These are phyloP conservation scores for Angomonas ambiguus DNA, from an alignment of 208 protist genomes.

Conservation along the genomic window DNA sequence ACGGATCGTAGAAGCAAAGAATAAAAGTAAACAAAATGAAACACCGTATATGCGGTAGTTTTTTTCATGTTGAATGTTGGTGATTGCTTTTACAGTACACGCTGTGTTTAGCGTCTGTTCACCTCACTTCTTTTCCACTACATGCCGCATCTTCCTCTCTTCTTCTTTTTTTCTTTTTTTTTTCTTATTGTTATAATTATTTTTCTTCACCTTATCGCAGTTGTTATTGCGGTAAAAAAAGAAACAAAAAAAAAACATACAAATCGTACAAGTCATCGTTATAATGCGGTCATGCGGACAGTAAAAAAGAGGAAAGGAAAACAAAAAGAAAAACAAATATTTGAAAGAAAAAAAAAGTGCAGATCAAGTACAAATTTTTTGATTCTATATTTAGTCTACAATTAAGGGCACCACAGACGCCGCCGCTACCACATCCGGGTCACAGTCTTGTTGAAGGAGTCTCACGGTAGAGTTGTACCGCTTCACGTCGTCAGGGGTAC, in stretches of 20 bases:
- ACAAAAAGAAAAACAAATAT: neutral
- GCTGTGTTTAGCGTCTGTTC: no score
- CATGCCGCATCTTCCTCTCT: neutral
- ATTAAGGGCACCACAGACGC: neutral
- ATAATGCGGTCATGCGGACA: no score
- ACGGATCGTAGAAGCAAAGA: no score
- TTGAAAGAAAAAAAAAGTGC: neutral
- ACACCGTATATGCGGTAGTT: no score
- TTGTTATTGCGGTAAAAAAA: neutral
- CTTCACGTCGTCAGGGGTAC: conserved; percentile 11
- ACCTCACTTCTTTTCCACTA: no score
- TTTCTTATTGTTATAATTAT: neutral
- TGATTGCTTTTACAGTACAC: no score
- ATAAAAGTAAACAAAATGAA: no score
- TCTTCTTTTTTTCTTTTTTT: neutral
- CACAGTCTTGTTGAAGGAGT: neutral
- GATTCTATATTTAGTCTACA: neutral
- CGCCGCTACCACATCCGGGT: conserved; percentile 3
- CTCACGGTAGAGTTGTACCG: conserved; percentile 22
- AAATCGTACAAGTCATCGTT: neutral
- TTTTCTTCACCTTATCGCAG: neutral
- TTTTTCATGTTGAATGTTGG: no score
- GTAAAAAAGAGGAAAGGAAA: no score
- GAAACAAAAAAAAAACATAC: neutral
- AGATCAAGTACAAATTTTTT: neutral